Evolutionary conservation across 306 rosid species (phyloP).

Genomic region (Elaeagnus macrophylla): DNA sequence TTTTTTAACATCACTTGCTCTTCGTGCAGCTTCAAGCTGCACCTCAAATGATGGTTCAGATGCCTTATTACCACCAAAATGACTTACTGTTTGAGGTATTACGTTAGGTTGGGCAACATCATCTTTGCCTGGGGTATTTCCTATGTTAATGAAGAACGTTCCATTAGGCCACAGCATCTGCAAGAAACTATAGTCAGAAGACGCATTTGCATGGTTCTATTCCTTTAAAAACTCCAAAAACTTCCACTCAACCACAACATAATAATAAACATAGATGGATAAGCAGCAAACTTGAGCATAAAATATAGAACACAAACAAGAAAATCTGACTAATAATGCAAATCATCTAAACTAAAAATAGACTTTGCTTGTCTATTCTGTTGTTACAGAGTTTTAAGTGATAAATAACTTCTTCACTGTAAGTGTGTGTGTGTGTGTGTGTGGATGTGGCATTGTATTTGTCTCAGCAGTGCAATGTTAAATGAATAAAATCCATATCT

Average conservation of each 20-base stretch:
- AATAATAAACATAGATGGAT: neutral
- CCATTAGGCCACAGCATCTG: constrained; percentile 96
- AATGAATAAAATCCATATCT: too few relatives aligned
- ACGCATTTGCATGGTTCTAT: constrained; percentile 16
- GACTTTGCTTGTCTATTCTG: neutral
- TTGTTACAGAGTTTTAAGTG: too few relatives aligned
- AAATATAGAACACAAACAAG: neutral
- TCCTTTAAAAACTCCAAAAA: neutral
- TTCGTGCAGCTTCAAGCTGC: constrained; percentile 94
- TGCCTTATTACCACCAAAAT: constrained; percentile 38
- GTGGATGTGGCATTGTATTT: too few relatives aligned
- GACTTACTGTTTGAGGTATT: constrained; percentile 28
- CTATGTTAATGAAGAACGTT: constrained; percentile 44
- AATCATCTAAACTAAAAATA: neutral
- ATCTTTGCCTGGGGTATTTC: constrained; percentile 23
- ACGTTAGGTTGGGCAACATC: constrained; percentile 23
- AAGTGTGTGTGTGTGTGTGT: too few relatives aligned
- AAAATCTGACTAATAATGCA: neutral
- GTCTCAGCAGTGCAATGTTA: too few relatives aligned
- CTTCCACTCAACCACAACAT: neutral
- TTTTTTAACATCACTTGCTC: constrained; percentile 82
- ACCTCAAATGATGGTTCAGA: constrained; percentile 57
- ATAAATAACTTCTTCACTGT: too few relatives aligned
- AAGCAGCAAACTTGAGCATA: neutral
- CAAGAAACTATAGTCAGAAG: constrained; percentile 19